Percentiles rank a stretch among this genome's conserved stretches.
These are phyloP conservation scores for Besnoitia besnoiti DNA, from an alignment of 169 alveolate species.

Conservation along the genomic window DNA sequence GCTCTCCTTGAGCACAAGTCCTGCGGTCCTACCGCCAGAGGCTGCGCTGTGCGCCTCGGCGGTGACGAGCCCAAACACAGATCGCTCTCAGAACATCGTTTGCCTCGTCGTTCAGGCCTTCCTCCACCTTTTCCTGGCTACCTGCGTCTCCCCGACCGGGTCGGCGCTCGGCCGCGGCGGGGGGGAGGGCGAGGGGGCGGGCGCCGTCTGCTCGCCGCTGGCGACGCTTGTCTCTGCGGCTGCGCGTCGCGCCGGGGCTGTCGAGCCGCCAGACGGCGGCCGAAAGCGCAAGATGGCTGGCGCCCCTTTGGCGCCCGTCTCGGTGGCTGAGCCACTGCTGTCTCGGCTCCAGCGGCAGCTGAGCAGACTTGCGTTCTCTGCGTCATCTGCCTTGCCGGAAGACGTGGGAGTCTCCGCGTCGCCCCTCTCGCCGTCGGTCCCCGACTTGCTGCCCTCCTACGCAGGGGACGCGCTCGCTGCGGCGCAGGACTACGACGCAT, in stretches of 20 bases:
- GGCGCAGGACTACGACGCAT: slow-evolving; percentile 5
- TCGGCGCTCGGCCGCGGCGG: neutral
- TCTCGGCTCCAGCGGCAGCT: slow-evolving; percentile 31
- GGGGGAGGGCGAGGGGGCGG: neutral
- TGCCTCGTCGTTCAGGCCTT: neutral
- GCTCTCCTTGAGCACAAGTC: neutral
- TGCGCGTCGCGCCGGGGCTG: too few species aligned
- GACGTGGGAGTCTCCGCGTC: neutral
- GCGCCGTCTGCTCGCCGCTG: neutral
- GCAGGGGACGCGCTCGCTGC: slow-evolving; percentile 21
- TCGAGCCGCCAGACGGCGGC: neutral
- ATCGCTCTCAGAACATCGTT: neutral
- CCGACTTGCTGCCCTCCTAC: slow-evolving; percentile 13
- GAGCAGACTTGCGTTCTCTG: neutral
- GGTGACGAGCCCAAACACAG: neutral
- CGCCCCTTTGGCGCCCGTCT: neutral
- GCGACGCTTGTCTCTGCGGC: neutral
- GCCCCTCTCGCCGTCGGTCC: neutral
- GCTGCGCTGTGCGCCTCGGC: neutral
- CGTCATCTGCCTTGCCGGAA: neutral
- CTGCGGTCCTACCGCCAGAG: neutral
- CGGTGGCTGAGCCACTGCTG: neutral
- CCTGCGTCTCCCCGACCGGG: neutral
- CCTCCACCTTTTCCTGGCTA: neutral
- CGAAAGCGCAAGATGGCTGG: neutral